Base-by-base conservation (phyloP, 106 monocot species). In the Dendrobium nobile region DNA sequence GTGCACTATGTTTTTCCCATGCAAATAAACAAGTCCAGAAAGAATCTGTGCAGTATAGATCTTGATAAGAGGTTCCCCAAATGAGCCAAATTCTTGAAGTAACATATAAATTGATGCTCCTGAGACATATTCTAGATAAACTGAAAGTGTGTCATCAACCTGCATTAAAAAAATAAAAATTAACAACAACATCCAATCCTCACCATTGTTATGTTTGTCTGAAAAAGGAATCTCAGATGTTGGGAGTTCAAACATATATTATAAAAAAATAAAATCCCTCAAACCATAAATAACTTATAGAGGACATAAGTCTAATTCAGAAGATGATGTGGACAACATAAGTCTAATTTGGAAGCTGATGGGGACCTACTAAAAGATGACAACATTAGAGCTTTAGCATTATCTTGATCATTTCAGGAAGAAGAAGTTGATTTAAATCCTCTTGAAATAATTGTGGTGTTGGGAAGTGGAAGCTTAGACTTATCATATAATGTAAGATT, bases 101-200 rank as follows among this genome's bases (percentile, higher is more conserved):
- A 99, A 83, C 75, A 91, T 99, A 77, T 99, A 86, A 79, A 99
- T 91, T 19, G 99, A 99, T 22, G 93, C 95, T 16, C 99, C 95
- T 37, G 99, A 95, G 9, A 95, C 95, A 87, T 87, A 95, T 77
- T 99, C 95, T 68, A 99, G 91, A 84, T 86, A 95, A 41, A 99
- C 91, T 45, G 93, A 88, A 37, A 99, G 87, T 75, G 87, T 85
- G 45, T 88, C 95, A 47, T 93, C 93, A 44, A 73, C 86, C 99
- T 99, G 89, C 43, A 80, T 20, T 19, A 19, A 74, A 10, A 33
- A 33, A 70, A 4, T 43, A 3, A 74, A 9, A 27, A 74, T 43
- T 11, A 41, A 26, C n/a, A 76, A 48, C 26, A 47, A 9, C 9
- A 47, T 75, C 20, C 47, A 73, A 47, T 75, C 40, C n/a, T 47